Conservation (phyloP, 495 filamentous ascomycete genomes). For the Neohortaea acidophila region DNA sequence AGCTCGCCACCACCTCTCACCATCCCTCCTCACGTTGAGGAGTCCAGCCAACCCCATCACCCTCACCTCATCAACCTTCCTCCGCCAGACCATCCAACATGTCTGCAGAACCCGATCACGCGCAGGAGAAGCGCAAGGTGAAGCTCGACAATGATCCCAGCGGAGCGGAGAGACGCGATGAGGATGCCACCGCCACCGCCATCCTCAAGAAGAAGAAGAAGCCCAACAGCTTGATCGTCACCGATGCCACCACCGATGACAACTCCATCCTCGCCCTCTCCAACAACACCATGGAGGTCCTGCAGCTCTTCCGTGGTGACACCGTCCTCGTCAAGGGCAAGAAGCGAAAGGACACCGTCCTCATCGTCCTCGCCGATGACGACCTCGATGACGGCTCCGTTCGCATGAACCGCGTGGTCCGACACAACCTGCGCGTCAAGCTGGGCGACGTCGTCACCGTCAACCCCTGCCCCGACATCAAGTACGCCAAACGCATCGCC, state of each 20-base stretch:
- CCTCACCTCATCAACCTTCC: background rate
- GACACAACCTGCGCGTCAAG: slow-evolving; percentile 96
- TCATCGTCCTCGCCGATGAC: slow-evolving; percentile 94
- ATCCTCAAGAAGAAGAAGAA: slow-evolving; percentile 99
- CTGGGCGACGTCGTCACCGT: slow-evolving; percentile 95
- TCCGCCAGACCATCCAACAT: slow-evolving; percentile 30
- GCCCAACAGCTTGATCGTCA: slow-evolving; percentile 96
- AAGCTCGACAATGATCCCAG: slow-evolving; percentile 44
- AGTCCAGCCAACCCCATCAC: no score
- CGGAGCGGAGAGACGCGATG: slow-evolving; percentile 10
- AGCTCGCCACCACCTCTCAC: background rate
- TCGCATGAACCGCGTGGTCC: slow-evolving; percentile 92
- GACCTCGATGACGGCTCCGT: slow-evolving; percentile 94
- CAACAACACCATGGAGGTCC: slow-evolving; percentile 96
- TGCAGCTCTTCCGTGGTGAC: slow-evolving; percentile 95
- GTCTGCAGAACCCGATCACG: slow-evolving; percentile 60
- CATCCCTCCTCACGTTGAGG: no score
- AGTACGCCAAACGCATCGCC: slow-evolving; percentile 99
- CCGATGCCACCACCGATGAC: slow-evolving; percentile 95
- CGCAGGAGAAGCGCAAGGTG: slow-evolving; percentile 66
- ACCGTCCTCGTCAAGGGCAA: slow-evolving; percentile 97
- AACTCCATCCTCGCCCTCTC: slow-evolving; percentile 98
- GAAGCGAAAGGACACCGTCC: slow-evolving; percentile 97
- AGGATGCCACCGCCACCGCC: slow-evolving; percentile 86
- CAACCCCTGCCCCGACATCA: slow-evolving; percentile 99